Evolutionary conservation across 2,329 filamentous ascomycete species (phyloP).

Genomic region (Trematosphaeria pertusa): DNA sequence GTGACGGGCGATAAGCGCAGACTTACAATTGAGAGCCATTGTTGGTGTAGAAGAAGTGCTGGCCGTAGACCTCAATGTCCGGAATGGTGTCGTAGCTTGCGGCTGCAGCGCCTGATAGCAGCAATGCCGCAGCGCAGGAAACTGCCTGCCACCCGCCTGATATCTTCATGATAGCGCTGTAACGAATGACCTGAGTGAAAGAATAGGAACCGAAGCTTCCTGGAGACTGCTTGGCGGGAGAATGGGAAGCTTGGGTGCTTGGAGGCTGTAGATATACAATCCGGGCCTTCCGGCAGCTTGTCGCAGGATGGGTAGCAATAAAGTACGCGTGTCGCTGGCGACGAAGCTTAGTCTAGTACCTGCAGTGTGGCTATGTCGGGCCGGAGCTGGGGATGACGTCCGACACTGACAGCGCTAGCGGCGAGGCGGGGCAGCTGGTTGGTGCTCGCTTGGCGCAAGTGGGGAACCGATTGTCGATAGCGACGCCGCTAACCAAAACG

Average conservation of each 20-base stretch:
- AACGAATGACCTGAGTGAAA: slow-evolving; percentile 9
- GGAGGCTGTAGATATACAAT: too few species aligned
- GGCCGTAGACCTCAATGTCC: slow-evolving; percentile 60
- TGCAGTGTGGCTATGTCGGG: too few species aligned
- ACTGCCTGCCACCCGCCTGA: slow-evolving; percentile 7
- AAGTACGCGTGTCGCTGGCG: too few species aligned
- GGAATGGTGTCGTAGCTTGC: slow-evolving; percentile 43
- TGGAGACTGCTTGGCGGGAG: background rate
- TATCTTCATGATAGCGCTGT: slow-evolving; percentile 1
- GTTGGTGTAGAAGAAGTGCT: slow-evolving; percentile 90
- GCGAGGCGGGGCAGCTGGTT: too few species aligned
- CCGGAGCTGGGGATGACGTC: too few species aligned
- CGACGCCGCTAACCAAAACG: too few species aligned
- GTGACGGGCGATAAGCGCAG: background rate
- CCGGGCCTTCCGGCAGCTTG: too few species aligned
- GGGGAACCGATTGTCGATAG: too few species aligned
- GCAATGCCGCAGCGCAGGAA: slow-evolving; percentile 19
- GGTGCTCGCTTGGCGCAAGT: too few species aligned
- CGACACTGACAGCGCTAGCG: too few species aligned
- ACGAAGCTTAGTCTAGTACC: too few species aligned
- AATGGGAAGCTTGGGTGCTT: background rate
- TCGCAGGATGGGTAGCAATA: too few species aligned
- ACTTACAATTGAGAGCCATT: slow-evolving; percentile 72
- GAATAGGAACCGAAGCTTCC: slow-evolving; percentile 1
- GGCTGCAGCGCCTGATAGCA: slow-evolving; percentile 23